Base-by-base conservation (phyloP, 1,139 yeast genomes). In the Yamadazyma trypodendri region DNA sequence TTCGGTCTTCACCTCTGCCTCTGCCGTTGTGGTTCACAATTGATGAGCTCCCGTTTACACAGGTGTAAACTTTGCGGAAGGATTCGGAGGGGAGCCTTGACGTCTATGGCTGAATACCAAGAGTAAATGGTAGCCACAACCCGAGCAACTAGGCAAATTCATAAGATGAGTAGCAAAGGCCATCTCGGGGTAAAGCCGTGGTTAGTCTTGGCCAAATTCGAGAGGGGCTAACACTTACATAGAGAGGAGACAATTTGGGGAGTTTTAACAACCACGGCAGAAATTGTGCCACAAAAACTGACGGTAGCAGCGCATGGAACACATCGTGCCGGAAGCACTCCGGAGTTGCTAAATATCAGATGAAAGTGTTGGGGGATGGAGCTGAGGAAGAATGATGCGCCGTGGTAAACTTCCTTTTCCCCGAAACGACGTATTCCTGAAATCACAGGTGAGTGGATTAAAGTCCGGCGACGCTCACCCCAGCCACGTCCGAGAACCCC, bases 321-420 rank as follows among this genome's bases (percentile, higher is more conserved):
- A 8, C 21, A 18, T 8, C 21, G 21, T 6, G 21, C 21, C 21
- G 21, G 21, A 18, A 18, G 21, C 8, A 4, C 12, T 27, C 20
- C 29, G 29, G 29, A 27, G 6, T 15, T 14, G 18, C 11, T n/a
- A n/a, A 23, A 23, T 10, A 23, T 23, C 25, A 23, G 25, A 9
- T 10, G 25, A 6, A 23, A 23, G 21, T 18, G 5, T 18, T 18
- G 21, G 21, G 21, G 21, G 21, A 5, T 18, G 21, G 21, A 18
- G 8, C 21, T 18, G 8, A 18, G 28, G 34, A 8, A 32, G 15
- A 32, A 25, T 10, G 31, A 24, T 15, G n/a, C 4, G 14, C 35
- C 35, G 35, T 20, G 28, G 16, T 16, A 5, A 27, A 27, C 32
- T 28, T 38, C 41, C 41, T 38, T 38, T 34, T 35, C 34, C 38